Evolutionary conservation across 2,329 filamentous ascomycete genomes (phyloP).

Genomic region (Colletotrichum sp.): DNA sequence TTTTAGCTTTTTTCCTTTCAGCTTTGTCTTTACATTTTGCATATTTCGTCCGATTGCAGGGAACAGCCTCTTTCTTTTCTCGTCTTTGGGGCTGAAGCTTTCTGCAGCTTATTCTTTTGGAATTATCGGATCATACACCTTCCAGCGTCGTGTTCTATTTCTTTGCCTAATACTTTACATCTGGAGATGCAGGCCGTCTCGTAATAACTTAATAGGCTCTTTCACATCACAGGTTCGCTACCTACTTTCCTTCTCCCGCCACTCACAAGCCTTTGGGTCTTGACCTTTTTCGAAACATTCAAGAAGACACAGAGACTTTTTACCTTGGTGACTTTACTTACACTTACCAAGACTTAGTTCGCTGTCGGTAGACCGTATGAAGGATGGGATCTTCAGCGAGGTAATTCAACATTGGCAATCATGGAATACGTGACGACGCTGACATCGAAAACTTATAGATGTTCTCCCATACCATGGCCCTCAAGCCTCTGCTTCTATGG

Average conservation of each 20-base stretch:
- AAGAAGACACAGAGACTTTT: background rate
- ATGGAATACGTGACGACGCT: background rate
- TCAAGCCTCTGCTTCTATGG: slow-evolving; percentile 34
- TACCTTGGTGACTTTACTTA: background rate
- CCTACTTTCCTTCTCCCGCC: background rate
- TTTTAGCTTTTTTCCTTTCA: slow-evolving; percentile 8
- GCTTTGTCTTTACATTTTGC: slow-evolving; percentile 6
- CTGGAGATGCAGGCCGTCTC: slow-evolving; percentile 18
- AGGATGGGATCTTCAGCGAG: slow-evolving; percentile 23
- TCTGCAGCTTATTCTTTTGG: background rate
- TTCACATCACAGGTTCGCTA: slow-evolving; percentile 1
- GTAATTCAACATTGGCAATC: background rate
- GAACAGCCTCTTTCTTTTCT: slow-evolving; percentile 14
- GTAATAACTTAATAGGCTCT: slow-evolving; percentile 18
- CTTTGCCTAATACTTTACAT: background rate
- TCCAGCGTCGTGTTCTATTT: background rate
- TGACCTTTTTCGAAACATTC: background rate
- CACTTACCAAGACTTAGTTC: background rate
- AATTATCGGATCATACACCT: background rate
- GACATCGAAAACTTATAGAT: slow-evolving; percentile 35
- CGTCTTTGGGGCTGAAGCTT: slow-evolving; percentile 3
- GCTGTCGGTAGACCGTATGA: slow-evolving; percentile 15
- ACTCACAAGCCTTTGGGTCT: background rate
- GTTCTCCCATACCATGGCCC: slow-evolving; percentile 49
- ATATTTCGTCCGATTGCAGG: background rate